Evolutionary conservation across 2,329 filamentous ascomycete species (phyloP), one percentile per base, ranked within the genome.

Genomic region (Alternaria brassicicola): DNA sequence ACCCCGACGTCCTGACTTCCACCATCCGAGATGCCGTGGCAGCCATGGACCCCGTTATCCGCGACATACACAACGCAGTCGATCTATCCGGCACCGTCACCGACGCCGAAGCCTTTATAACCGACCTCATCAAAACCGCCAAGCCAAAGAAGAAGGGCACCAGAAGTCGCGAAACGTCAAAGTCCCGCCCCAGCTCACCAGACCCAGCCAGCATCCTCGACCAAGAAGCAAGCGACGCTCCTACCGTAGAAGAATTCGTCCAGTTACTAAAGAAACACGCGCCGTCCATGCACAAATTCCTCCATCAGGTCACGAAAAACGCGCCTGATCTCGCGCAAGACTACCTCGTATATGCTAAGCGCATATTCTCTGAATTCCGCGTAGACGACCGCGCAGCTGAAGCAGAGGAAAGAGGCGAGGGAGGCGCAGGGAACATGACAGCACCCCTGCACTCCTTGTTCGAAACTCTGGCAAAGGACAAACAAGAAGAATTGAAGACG

Each of bases 1-100:
- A 83, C 23, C 91, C 91, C 0, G 91, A 94, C 66, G 81, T 89
- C 9, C 81, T 93, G n/a, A 93, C 91, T 0, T 83, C 86, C 8
- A 83, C 86, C 1, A 79, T 93, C 46, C 83, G 85, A 28, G 88
- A 92, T 56, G 76, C 83, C 0, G 84, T 93, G 6, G 80, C 83
- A 0, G 88, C 88, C 2, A 91, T 90, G 64, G 90, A 93, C 51
- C 89, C 89, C 0, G 86, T 93, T 58, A 91, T 95, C 55, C 84
- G 90, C 21, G 79, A 83, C 3, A 80, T 93, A 6, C 91, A 94
- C 72, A 85, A 90, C 52, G 84, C 85, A 2, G 84, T 93, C 23
- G 89, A 93, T 68, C 81, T 94, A 6, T 86, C 86, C 31, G 87
- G 87, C 36, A 89, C 91, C 19, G 76, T 94, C 6, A 83, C 83